Evolutionary conservation across 208 protist genomes (phyloP), one percentile per base, ranked within the genome.

Genomic region (Leishmania aethiopica): DNA sequence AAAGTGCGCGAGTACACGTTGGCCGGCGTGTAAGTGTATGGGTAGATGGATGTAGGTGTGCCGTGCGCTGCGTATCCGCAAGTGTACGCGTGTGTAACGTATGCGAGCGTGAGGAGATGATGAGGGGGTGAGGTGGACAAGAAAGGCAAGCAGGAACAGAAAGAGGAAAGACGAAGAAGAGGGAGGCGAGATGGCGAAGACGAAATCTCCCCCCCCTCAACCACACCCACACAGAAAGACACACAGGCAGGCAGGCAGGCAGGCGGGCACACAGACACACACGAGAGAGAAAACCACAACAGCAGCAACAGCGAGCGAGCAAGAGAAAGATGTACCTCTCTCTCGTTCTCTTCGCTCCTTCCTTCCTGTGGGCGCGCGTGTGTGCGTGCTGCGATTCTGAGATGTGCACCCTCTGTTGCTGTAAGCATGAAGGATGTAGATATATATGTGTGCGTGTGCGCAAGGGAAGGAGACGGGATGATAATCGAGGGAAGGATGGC

Each of bases 381-480:
- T 37, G 37, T 74, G 69, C 49, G 42, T 74, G 69, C 57, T 73
- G 37, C 37, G 66, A 42, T 25, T 71, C 8, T 73, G 69, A n/a
- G 32, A 71, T 73, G 25, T n/a, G 10, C 69, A 73, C 69, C 42
- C 28, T n/a, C 69, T 73, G 69, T 73, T 73, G 28, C 69, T 49
- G 69, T 32, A 35, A 22, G 5, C 25, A 51, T 15, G 13, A 51
- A 3, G 42, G 3, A 19, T 28, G 42, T 42, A 8, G 0, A 45
- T 10, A 70, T 45, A n/a, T 53, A 62, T 62, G 4, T 22, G 7
- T 32, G 17, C 11, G 51, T 55, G 15, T 69, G 28, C 15, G 28
- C 28, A 45, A 42, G 53, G 7, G 28, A 37, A 49, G 67, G 40
- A 51, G 69, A n/a, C 7, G 51, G 13, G 42, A 74, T 25, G 37